phyloP scores from a whole-genome alignment of 352 stramenopile genomes.

The Phytophthora hybrid region DNA sequence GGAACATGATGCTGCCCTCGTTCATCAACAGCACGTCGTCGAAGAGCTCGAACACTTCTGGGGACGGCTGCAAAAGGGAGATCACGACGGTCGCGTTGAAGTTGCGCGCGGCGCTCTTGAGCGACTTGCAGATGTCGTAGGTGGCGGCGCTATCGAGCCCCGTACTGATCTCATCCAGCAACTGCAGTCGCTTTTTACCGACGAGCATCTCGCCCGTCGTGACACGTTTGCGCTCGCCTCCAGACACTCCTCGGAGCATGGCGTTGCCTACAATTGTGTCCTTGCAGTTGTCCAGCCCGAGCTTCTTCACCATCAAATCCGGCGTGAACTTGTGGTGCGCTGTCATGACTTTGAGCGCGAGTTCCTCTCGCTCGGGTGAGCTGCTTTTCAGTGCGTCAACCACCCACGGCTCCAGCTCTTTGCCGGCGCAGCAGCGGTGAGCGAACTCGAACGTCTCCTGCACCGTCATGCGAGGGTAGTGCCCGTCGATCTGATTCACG shows the following conservation, averaged over 20 bases:
- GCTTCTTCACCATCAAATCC: conserved; percentile 52
- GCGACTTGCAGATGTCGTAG: conserved; percentile 86
- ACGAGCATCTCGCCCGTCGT: conserved; percentile 81
- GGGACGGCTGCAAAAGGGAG: conserved; percentile 52
- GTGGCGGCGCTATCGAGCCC: conserved; percentile 52
- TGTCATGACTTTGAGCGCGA: too few relatives aligned
- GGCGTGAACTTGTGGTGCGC: conserved; percentile 44
- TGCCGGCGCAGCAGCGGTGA: conserved; percentile 47
- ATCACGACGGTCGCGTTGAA: conserved; percentile 61
- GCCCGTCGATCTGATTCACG: conserved; percentile 53
- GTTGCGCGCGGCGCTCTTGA: conserved; percentile 61
- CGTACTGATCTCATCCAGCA: conserved; percentile 87
- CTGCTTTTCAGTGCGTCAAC: too few relatives aligned
- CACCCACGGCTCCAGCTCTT: conserved; percentile 44
- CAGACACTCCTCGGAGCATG: conserved; percentile 63
- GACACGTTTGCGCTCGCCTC: conserved; percentile 54
- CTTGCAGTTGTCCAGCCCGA: conserved; percentile 63
- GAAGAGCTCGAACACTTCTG: conserved; percentile 68
- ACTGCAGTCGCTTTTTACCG: conserved; percentile 67
- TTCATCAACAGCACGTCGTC: conserved; percentile 65
- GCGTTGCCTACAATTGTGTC: conserved; percentile 66
- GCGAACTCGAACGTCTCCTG: conserved; percentile 70
- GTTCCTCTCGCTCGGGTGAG: too few relatives aligned
- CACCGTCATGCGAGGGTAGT: conserved; percentile 57
- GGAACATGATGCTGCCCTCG: conserved; percentile 63